Conservation (phyloP, 345 rosid genomes). For the Microthlaspi erraticum region DNA sequence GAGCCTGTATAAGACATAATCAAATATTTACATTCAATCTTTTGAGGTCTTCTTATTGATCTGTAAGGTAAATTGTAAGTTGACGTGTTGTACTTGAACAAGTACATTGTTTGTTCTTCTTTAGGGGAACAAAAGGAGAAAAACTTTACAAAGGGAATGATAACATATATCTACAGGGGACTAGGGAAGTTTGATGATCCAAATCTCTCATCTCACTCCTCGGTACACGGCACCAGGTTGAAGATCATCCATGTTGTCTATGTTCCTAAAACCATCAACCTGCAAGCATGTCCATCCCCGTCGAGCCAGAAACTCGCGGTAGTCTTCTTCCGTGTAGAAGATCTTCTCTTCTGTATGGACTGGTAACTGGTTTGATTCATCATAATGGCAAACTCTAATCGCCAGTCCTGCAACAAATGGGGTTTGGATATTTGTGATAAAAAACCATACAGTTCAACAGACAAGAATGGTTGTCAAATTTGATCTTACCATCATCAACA, state of each 20-base stretch:
- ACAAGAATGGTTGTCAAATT: not conserved
- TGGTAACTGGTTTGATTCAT: conserved; percentile 79
- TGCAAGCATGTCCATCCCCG: conserved; percentile 80
- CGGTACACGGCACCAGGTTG: conserved; percentile 79
- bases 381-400: conserved; percentile 80
- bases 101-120: conserved; percentile 32
- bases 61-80: not conserved
- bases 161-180: not conserved
- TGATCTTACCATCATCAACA: conserved; percentile 79
- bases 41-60: conserved; percentile 10
- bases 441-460: conserved; percentile 3
- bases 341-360: conserved; percentile 87
- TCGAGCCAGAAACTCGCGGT: conserved; percentile 71
- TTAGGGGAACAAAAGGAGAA: not conserved
- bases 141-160: conserved; percentile 28
- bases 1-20: not conserved
- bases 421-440: conserved; percentile 24
- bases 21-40: not conserved
- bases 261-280: conserved; percentile 81
- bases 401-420: conserved; percentile 57
- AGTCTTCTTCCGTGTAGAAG: conserved; percentile 90
- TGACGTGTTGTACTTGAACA: conserved; percentile 3
- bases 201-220: conserved; percentile 59
- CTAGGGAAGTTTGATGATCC: too few relatives aligned
- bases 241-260: conserved; percentile 91